phyloP scores from a whole-genome alignment of 2,329 filamentous ascomycete species.

The Ploettnerulaceae sp. region DNA sequence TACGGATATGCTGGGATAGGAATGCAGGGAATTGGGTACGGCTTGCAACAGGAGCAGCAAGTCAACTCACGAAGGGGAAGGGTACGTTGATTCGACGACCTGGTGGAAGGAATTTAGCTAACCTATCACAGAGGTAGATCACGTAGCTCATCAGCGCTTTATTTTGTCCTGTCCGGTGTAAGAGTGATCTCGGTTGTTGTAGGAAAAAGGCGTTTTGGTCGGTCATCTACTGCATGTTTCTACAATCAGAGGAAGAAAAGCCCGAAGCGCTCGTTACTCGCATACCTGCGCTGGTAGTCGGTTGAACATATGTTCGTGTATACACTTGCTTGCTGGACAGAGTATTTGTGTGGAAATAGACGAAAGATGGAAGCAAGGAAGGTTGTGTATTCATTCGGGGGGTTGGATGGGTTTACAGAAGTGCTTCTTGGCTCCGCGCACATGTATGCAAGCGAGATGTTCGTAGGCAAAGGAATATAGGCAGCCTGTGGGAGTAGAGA shows the following conservation, averaged over 20 bases:
- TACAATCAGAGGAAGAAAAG: not conserved
- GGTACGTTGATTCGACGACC: slow-evolving; percentile 36
- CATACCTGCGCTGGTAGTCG: no score
- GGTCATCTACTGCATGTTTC: not conserved
- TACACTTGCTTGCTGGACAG: slow-evolving; percentile 6
- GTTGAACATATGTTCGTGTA: slow-evolving; percentile 15
- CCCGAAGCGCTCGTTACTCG: no score
- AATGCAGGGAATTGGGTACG: slow-evolving; percentile 47
- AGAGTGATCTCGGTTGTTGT: not conserved
- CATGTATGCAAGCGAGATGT: no score
- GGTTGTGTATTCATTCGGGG: no score
- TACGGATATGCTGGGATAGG: slow-evolving; percentile 43
- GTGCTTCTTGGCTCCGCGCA: no score
- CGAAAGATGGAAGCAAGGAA: no score
- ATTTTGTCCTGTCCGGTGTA: not conserved
- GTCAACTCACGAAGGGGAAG: slow-evolving; percentile 53
- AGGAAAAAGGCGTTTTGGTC: not conserved
- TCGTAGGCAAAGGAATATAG: no score
- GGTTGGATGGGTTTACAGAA: no score
- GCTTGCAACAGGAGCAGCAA: slow-evolving; percentile 54
- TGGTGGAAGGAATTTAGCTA: not conserved
- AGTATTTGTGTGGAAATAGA: not conserved
- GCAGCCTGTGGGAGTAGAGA: no score
- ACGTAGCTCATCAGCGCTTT: not conserved
- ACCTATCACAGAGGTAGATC: not conserved